These are phyloP conservation scores for Plectosphaerella sp. DNA, from an alignment of 2,329 filamentous ascomycete genomes.

Conservation along the genomic window DNA sequence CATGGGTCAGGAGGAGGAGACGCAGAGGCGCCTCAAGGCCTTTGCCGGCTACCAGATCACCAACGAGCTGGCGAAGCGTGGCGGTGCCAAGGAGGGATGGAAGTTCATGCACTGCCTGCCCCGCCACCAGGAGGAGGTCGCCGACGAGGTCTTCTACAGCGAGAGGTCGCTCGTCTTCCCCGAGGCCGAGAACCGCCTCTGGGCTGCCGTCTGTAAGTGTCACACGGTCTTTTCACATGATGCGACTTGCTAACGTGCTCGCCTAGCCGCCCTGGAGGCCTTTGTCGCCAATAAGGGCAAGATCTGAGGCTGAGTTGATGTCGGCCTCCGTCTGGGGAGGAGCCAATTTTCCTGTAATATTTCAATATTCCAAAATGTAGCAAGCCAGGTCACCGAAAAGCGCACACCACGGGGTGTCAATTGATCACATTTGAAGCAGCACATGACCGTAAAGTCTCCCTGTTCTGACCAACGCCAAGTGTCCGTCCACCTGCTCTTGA, in stretches of 20 bases:
- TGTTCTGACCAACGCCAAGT: constrained; percentile 12
- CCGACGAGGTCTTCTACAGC: constrained; percentile 91
- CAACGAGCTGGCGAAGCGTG: constrained; percentile 73
- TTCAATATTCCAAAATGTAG: constrained; percentile 9
- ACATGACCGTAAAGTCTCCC: constrained; percentile 6
- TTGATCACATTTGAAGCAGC: constrained; percentile 8
- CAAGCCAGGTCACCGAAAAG: constrained; percentile 1
- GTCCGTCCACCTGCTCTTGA: constrained; percentile 5
- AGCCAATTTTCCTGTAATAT: too few species aligned
- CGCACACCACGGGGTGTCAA: constrained; percentile 4
- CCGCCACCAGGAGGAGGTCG: constrained; percentile 86
- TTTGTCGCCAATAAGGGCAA: constrained; percentile 95
- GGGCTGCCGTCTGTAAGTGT: constrained; percentile 73
- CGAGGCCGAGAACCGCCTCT: constrained; percentile 92
- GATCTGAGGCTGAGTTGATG: constrained; percentile 38
- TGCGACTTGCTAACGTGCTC: background rate
- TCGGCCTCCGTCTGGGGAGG: background rate
- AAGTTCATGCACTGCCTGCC: constrained; percentile 99
- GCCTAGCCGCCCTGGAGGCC: constrained; percentile 67
- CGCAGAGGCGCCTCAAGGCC: constrained; percentile 68
- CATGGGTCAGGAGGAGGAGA: constrained; percentile 94
- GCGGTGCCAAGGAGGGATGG: constrained; percentile 85
- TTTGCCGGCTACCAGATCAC: constrained; percentile 94
- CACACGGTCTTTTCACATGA: background rate
- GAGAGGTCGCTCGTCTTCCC: constrained; percentile 81